These are phyloP conservation scores for Salix exigua DNA, from an alignment of 345 rosid species.

Conservation along the genomic window DNA sequence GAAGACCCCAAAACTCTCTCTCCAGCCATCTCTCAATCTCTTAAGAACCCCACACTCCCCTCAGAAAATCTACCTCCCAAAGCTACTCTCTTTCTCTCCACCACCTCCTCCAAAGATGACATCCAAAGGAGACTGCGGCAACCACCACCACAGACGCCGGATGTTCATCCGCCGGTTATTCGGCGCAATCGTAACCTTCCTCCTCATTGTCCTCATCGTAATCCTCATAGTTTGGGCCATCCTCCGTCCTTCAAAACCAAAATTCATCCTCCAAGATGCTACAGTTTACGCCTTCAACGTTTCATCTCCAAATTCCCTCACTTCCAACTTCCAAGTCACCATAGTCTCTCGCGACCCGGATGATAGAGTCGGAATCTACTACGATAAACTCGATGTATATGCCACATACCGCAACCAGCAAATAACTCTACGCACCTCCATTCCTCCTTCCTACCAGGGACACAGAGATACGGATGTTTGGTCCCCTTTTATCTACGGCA, in stretches of 20 bases:
- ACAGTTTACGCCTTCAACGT: constrained; percentile 85
- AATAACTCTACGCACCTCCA: constrained; percentile 53
- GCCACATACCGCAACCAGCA: constrained; percentile 74
- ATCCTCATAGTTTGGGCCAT: constrained; percentile 81
- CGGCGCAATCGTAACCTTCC: constrained; percentile 46
- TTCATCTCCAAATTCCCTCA: constrained; percentile 61
- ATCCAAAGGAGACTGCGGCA: constrained; percentile 20
- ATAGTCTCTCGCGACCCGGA: constrained; percentile 77
- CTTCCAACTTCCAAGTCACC: constrained; percentile 76
- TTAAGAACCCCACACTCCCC: not conserved
- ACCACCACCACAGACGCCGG: constrained; percentile 19
- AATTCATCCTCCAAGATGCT: constrained; percentile 81
- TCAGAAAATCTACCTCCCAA: not conserved
- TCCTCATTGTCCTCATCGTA: constrained; percentile 45
- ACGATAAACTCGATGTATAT: constrained; percentile 67
- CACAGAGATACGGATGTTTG: constrained; percentile 64
- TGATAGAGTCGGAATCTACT: constrained; percentile 74
- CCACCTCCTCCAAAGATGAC: not conserved
- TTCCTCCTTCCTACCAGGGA: constrained; percentile 56
- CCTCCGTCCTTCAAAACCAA: constrained; percentile 79
- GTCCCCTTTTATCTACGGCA: constrained; percentile 77
- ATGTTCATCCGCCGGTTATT: constrained; percentile 19
- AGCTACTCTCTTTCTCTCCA: not conserved
- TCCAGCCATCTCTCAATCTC: not conserved
- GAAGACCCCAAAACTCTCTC: not conserved